Conservation (phyloP, 2,329 filamentous ascomycete genomes). For the Didymella pomorum region DNA sequence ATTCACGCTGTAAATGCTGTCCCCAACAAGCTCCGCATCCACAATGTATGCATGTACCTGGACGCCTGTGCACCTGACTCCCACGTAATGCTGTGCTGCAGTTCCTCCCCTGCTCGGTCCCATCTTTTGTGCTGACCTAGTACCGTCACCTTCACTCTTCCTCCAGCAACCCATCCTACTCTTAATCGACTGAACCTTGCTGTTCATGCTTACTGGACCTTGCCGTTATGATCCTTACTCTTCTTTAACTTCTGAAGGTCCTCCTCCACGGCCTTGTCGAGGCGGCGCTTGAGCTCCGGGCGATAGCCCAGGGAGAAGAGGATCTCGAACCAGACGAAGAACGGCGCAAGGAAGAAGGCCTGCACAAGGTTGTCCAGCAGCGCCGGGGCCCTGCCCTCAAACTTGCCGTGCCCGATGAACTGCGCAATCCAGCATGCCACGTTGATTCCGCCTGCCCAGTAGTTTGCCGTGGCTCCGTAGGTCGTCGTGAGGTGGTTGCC, state of each 20-base stretch:
- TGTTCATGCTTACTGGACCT: constrained; percentile 17
- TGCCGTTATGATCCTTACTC: constrained; percentile 57
- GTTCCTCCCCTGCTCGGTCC: constrained; percentile 1
- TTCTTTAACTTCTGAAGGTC: constrained; percentile 78
- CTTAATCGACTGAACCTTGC: not conserved
- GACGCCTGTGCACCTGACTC: constrained; percentile 33
- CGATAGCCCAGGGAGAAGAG: constrained; percentile 92
- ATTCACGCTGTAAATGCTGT: constrained; percentile 19
- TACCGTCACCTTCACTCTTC: not conserved
- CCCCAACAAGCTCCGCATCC: constrained; percentile 7
- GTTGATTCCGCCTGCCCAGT: constrained; percentile 73
- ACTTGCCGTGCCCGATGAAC: constrained; percentile 89
- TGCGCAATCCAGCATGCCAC: constrained; percentile 84
- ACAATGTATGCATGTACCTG: constrained; percentile 9
- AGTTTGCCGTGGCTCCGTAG: constrained; percentile 67
- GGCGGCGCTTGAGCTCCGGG: constrained; percentile 81
- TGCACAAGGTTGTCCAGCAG: constrained; percentile 91
- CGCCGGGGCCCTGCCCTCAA: constrained; percentile 87
- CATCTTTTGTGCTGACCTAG: not conserved
- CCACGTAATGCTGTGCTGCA: constrained; percentile 32
- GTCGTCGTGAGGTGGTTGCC: constrained; percentile 76
- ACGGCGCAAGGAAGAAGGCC: constrained; percentile 88
- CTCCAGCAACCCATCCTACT: not conserved
- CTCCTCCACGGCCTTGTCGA: constrained; percentile 76
- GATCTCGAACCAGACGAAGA: constrained; percentile 97